Evolutionary conservation across 2,329 filamentous ascomycete species (phyloP).

Genomic region (Arthroderma sp.): DNA sequence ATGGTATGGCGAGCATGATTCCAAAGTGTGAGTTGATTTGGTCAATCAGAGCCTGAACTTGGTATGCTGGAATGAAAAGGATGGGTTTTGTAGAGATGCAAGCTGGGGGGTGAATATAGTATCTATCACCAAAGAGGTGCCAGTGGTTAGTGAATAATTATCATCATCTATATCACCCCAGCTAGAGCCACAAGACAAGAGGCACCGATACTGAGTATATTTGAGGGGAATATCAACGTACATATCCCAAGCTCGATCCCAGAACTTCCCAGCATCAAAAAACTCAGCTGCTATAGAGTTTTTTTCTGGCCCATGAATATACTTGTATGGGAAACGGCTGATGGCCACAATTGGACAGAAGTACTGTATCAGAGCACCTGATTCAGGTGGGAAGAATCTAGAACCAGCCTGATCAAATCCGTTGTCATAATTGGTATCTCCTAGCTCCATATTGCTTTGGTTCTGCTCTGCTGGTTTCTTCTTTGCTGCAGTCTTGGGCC

Average conservation of each 20-base stretch:
- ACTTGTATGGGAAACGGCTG: conserved; percentile 31
- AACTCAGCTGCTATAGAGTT: conserved; percentile 25
- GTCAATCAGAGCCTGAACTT: conserved; percentile 52
- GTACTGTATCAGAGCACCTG: conserved; percentile 7
- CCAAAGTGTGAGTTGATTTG: conserved; percentile 46
- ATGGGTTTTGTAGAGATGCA: conserved; percentile 39
- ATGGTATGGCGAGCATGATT: conserved; percentile 46
- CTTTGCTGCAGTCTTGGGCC: neutral
- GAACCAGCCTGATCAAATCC: no score
- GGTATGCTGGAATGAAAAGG: conserved; percentile 53
- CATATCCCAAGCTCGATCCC: conserved; percentile 59
- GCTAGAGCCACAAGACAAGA: neutral
- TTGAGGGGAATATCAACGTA: conserved; percentile 34
- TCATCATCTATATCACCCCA: neutral
- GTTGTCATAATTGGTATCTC: no score
- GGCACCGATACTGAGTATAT: neutral
- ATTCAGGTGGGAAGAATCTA: no score
- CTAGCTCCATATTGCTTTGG: no score
- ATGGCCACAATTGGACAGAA: conserved; percentile 31
- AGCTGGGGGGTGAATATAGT: conserved; percentile 49
- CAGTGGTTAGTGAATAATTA: conserved; percentile 8
- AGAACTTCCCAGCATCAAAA: conserved; percentile 33
- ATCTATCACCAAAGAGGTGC: conserved; percentile 34
- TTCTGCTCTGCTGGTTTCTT: neutral
- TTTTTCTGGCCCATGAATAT: conserved; percentile 20